phyloP scores from a whole-genome alignment of 2,329 filamentous ascomycete genomes.

The Hortaea werneckii region DNA sequence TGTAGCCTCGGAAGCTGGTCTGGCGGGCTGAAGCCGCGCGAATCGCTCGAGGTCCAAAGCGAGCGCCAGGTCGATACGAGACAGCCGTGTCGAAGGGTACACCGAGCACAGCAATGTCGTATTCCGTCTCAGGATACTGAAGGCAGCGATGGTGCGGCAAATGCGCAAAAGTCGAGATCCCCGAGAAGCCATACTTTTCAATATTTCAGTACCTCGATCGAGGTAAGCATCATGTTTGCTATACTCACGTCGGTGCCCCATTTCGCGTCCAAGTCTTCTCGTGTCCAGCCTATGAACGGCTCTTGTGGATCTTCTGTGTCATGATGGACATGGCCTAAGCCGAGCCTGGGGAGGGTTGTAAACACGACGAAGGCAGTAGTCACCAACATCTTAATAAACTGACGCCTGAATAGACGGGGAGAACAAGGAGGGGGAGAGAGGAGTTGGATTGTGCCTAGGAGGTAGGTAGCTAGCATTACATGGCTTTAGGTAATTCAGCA shows the following conservation, averaged over 20 bases:
- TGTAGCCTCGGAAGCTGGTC: slow-evolving; percentile 70
- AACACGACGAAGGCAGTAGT: neutral
- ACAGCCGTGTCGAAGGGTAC: slow-evolving; percentile 42
- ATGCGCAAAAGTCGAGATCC: slow-evolving; percentile 33
- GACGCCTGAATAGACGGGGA: neutral
- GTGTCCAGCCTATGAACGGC: slow-evolving; percentile 16
- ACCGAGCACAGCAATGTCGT: slow-evolving; percentile 40
- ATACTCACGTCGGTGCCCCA: slow-evolving; percentile 18
- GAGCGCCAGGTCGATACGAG: slow-evolving; percentile 38
- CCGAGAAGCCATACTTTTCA: slow-evolving; percentile 23
- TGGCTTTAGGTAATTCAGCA: neutral
- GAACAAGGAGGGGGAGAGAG: neutral
- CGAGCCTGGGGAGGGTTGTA: slow-evolving; percentile 1
- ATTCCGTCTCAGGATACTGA: slow-evolving; percentile 33
- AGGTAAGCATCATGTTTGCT: neutral
- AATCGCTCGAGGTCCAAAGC: slow-evolving; percentile 82
- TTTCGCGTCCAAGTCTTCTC: slow-evolving; percentile 20
- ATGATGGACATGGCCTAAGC: slow-evolving; percentile 4
- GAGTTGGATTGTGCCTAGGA: neutral
- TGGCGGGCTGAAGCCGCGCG: slow-evolving; percentile 74
- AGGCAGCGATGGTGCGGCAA: slow-evolving; percentile 39
- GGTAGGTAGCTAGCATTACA: neutral
- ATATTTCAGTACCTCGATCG: neutral
- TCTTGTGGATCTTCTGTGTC: slow-evolving; percentile 6
- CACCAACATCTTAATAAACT: neutral